A percentile compares a stretch with the other conserved stretches of the same genome.
phyloP scores from a whole-genome alignment of 176 grass and related monocot species.

The Puya raimondii region DNA sequence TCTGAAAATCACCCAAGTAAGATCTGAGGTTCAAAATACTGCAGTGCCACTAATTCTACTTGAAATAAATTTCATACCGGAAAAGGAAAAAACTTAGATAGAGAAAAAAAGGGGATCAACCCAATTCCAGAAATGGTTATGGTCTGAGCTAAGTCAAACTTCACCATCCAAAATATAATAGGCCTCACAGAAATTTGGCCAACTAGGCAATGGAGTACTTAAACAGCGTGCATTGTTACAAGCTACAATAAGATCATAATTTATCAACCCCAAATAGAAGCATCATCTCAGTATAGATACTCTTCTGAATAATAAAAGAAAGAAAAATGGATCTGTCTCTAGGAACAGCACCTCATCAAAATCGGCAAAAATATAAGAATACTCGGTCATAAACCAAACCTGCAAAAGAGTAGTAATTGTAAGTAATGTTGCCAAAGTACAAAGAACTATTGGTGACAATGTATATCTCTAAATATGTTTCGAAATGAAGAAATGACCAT shows the following conservation, averaged over 20 bases:
- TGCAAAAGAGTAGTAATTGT: conserved; percentile 23
- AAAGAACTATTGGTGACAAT: conserved; percentile 7
- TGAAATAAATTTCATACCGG: neutral
- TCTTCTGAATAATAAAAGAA: neutral
- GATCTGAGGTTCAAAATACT: conserved; percentile 9
- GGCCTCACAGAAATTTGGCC: neutral
- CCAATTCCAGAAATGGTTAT: too few species aligned
- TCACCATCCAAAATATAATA: too few species aligned
- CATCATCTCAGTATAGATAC: neutral
- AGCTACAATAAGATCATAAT: neutral
- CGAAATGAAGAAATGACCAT: conserved; percentile 32
- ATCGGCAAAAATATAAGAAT: conserved; percentile 72
- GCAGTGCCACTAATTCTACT: neutral
- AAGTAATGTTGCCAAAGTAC: conserved; percentile 10
- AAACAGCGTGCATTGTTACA: neutral
- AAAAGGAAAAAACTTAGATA: neutral
- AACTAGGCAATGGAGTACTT: neutral
- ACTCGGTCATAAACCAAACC: conserved; percentile 87
- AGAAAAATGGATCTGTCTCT: neutral
- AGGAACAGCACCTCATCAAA: conserved; percentile 60
- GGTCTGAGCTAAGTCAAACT: too few species aligned
- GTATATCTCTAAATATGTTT: neutral
- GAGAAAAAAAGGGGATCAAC: too few species aligned
- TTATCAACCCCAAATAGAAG: neutral
- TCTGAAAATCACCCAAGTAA: conserved; percentile 47